phyloP scores from a whole-genome alignment of 2,329 filamentous ascomycete species.

The Neoarthrinium moseri region DNA sequence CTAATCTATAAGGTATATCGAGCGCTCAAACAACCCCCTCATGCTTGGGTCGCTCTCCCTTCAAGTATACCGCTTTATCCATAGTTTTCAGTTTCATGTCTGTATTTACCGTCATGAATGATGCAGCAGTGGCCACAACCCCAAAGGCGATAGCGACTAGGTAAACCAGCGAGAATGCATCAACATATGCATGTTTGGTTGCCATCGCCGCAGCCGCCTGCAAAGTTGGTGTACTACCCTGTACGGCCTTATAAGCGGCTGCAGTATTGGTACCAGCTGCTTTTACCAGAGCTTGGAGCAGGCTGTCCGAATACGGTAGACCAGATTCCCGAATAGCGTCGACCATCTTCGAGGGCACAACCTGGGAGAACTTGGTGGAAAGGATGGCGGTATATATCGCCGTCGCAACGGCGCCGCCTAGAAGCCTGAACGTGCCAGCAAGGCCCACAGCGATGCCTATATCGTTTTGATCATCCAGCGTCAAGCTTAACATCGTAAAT shows the following conservation, averaged over 20 bases:
- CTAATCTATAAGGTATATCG: no score
- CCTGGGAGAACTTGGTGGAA: slow-evolving; percentile 25
- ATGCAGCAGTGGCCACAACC: slow-evolving; percentile 25
- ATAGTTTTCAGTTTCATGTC: slow-evolving; percentile 14
- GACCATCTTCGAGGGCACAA: slow-evolving; percentile 19
- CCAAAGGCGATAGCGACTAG: slow-evolving; percentile 35
- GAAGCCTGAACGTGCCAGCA: slow-evolving; percentile 32
- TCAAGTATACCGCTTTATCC: background rate
- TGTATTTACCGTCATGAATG: slow-evolving; percentile 28
- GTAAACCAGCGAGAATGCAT: slow-evolving; percentile 33
- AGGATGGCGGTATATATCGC: slow-evolving; percentile 36
- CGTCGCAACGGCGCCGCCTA: slow-evolving; percentile 35
- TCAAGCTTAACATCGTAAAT: slow-evolving; percentile 33
- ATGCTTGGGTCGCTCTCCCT: background rate
- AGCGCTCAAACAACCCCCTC: background rate
- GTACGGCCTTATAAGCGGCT: slow-evolving; percentile 28
- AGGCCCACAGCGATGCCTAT: slow-evolving; percentile 35
- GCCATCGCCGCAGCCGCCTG: slow-evolving; percentile 24
- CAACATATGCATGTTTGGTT: slow-evolving; percentile 30
- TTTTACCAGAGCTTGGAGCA: slow-evolving; percentile 20
- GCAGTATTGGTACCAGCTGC: slow-evolving; percentile 29
- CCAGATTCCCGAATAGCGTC: slow-evolving; percentile 18
- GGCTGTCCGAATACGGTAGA: slow-evolving; percentile 16
- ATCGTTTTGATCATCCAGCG: slow-evolving; percentile 32
- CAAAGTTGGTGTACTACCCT: slow-evolving; percentile 24